Base-by-base conservation (phyloP, 331 rosid species). In the Spiraea crenata region DNA sequence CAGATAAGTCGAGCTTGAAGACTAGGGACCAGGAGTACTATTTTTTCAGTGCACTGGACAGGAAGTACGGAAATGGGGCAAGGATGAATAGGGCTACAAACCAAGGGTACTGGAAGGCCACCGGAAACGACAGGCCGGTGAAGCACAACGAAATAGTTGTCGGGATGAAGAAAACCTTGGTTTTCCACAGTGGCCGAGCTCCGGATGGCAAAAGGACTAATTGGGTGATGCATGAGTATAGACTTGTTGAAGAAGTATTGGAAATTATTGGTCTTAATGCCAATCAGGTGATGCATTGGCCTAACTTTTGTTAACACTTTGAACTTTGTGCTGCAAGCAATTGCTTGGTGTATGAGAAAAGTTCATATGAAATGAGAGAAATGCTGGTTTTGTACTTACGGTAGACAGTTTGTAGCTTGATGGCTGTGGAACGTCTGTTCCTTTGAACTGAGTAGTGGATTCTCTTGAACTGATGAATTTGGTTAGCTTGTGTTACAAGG, bases 211-310 rank as follows among this genome's bases (percentile, higher is more conserved):
- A 83, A 82, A 81, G 99, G 72, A 95, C 99, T 19, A 91, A 95
- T 54, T 95, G 99, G 99, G 99, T 95, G 11, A 95, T 95, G 99
- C 99, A 95, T 73, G 99, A 95, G 77, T 95, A 95, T 82, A 86
- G 99, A 77, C 96, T 95, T 73, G 88, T 81, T 40, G 99, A 95
- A 0, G 91, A 90, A 66, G 96, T 86, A 47, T 61, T 88, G 61
- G 96, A 88, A 81, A 89, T 74, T 74, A 87, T 84, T 58, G 85
- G 87, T 59, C 58, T 63, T 69, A 93, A 85, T 44, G 82, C 86
- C 75, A 77, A 86, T 42, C 90, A 85, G 98, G 99, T 95, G 85
- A 95, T 96, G 74, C 69, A 72, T 63, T 75, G 62, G 76, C 63
- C 73, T 65, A 48, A 76, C 19, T 39, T n/a, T 49, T 19, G 46